A percentile compares a stretch with the other conserved stretches of the same genome.
Conservation (phyloP, 352 stramenopile genomes). For the Globisporangium lucens region DNA sequence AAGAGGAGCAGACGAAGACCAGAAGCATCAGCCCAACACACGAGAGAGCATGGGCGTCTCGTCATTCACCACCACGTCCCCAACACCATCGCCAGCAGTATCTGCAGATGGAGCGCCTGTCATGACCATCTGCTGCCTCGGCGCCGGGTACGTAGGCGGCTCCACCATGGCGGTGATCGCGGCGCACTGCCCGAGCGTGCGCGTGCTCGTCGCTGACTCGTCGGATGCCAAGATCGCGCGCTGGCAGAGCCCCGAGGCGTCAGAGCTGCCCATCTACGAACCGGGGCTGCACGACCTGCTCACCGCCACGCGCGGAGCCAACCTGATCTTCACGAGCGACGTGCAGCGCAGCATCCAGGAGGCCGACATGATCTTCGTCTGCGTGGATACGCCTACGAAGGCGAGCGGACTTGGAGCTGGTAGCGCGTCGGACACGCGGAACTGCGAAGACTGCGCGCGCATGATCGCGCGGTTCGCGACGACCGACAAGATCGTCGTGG, state of each 20-base stretch:
- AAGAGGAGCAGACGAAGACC: neutral
- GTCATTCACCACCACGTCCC: neutral
- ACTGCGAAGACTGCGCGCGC: slow-evolving; percentile 98
- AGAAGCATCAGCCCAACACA: neutral
- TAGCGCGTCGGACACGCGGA: slow-evolving; percentile 98
- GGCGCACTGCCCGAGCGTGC: slow-evolving; percentile 95
- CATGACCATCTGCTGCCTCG: slow-evolving; percentile 95
- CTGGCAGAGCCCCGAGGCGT: slow-evolving; percentile 91
- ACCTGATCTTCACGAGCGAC: slow-evolving; percentile 99
- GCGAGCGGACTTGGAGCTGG: slow-evolving; percentile 95
- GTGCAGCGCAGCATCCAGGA: slow-evolving; percentile 96
- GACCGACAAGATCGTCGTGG: slow-evolving; percentile 97
- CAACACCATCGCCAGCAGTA: slow-evolving; percentile 20
- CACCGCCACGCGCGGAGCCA: slow-evolving; percentile 91
- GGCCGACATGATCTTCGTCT: slow-evolving; percentile 99
- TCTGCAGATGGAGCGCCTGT: slow-evolving; percentile 29
- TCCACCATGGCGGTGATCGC: slow-evolving; percentile 99
- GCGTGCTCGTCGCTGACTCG: slow-evolving; percentile 98
- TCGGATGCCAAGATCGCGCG: slow-evolving; percentile 95
- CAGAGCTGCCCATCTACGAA: slow-evolving; percentile 98
- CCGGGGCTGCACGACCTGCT: slow-evolving; percentile 94
- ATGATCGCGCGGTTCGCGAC: slow-evolving; percentile 96
- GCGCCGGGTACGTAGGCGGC: slow-evolving; percentile 98
- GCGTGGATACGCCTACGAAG: slow-evolving; percentile 99
- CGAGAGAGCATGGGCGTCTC: neutral